A percentile compares a stretch with the other conserved stretches of the same genome.
These are phyloP conservation scores for Paspalum notatum DNA, from an alignment of 176 grass and related monocot genomes.

Conservation along the genomic window DNA sequence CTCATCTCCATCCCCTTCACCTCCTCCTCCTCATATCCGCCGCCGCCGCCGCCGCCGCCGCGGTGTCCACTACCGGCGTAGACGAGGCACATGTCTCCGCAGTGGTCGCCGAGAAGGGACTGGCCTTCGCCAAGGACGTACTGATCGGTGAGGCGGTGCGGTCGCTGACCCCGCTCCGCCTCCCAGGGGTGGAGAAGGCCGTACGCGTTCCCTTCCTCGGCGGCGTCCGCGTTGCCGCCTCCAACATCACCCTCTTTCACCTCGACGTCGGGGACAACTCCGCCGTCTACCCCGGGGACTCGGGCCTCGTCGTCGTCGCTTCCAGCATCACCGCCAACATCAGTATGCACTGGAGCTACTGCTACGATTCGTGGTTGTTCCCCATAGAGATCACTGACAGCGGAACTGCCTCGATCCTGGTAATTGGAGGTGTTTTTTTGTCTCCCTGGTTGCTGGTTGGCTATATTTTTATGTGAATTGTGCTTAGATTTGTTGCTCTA, in stretches of 20 bases:
- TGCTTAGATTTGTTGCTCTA: conserved; percentile 31
- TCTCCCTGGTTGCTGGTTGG: too few relatives aligned
- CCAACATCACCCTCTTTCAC: conserved; percentile 71
- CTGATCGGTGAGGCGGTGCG: conserved; percentile 67
- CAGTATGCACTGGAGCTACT: conserved; percentile 81
- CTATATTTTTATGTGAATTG: conserved; percentile 13
- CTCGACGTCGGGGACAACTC: conserved; percentile 68
- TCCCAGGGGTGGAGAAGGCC: conserved; percentile 69
- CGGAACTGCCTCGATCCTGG: conserved; percentile 72
- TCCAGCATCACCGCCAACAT: conserved; percentile 70
- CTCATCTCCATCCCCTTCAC: conserved; percentile 4
- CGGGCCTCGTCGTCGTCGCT: conserved; percentile 62
- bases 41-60: not conserved
- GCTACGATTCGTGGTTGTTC: conserved; percentile 63
- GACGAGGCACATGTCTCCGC: conserved; percentile 57
- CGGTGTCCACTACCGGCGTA: not conserved
- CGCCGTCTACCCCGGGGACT: conserved; percentile 46
- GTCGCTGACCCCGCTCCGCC: conserved; percentile 67
- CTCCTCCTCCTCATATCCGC: conserved; percentile 25
- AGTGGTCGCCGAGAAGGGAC: conserved; percentile 60
- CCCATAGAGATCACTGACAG: conserved; percentile 64
- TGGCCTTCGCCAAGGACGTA: conserved; percentile 75
- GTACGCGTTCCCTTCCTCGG: conserved; percentile 71
- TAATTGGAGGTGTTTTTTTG: too few relatives aligned
- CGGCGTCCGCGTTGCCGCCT: conserved; percentile 50